phyloP scores from a whole-genome alignment of 306 rosid genomes.

The Ammopiptanthus mongolicus region DNA sequence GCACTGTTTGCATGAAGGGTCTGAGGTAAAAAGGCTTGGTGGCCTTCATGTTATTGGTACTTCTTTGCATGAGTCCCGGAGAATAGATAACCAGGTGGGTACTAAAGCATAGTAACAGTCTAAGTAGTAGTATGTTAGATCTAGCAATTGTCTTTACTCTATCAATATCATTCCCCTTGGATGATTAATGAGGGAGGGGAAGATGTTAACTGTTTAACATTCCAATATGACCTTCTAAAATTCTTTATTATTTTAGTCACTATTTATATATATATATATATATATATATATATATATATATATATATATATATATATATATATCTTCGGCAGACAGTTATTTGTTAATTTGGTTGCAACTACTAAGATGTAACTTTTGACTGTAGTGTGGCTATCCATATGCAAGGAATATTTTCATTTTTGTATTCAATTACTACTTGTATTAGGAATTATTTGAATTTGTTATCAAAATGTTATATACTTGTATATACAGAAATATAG shows the following conservation, averaged over 20 bases:
- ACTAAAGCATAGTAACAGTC: conserved; percentile 13
- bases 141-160: not conserved
- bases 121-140: conserved; percentile 1
- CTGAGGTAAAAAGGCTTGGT: conserved; percentile 86
- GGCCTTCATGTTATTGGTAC: conserved; percentile 98
- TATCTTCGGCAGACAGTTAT: not conserved
- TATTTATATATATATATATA: not conserved
- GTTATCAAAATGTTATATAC: not conserved
- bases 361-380: not conserved
- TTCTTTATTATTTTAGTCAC: not conserved
- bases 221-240: not conserved
- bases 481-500: not conserved
- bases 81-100: conserved; percentile 95
- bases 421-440: not conserved
- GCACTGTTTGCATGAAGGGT: conserved; percentile 76
- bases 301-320: not conserved
- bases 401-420: not conserved
- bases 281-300: not conserved
- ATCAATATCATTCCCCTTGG: not conserved
- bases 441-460: not conserved
- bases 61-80: conserved; percentile 90
- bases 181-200: not conserved
- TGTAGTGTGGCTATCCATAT: not conserved
- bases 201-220: not conserved
- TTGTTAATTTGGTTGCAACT: conserved; percentile 1